Evolutionary conservation across 2,329 filamentous ascomycete genomes (phyloP).

Genomic region (Neofusicoccum cordaticola): DNA sequence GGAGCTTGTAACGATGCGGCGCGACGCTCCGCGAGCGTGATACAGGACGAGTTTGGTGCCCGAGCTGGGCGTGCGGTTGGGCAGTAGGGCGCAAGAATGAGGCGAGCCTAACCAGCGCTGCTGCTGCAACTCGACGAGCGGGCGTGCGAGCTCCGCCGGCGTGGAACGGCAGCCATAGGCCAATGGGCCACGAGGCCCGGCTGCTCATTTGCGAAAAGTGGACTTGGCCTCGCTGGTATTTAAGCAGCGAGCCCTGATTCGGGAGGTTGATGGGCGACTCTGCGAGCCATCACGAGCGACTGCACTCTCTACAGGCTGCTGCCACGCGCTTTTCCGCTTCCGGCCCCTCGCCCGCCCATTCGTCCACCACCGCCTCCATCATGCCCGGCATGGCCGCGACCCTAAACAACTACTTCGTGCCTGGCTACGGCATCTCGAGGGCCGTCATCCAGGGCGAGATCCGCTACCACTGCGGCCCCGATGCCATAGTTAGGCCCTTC

Average conservation of each 20-base stretch:
- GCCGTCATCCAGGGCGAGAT: conserved; percentile 45
- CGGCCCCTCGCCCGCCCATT: not conserved
- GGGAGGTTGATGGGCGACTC: conserved; percentile 5
- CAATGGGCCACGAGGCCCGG: not conserved
- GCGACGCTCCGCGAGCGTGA: not conserved
- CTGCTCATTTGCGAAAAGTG: conserved; percentile 13
- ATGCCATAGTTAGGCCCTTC: conserved; percentile 42
- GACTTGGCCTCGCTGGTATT: conserved; percentile 15
- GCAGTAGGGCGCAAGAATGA: conserved; percentile 13
- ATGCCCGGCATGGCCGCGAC: conserved; percentile 21
- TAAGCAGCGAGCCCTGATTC: conserved; percentile 16
- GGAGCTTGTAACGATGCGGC: conserved; percentile 2
- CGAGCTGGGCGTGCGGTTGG: conserved; percentile 13
- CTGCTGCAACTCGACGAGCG: not conserved
- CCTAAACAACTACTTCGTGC: conserved; percentile 42
- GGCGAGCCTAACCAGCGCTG: conserved; percentile 9
- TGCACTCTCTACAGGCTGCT: conserved; percentile 16
- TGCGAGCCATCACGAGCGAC: conserved; percentile 14
- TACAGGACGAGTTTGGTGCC: not conserved
- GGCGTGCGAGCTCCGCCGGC: not conserved
- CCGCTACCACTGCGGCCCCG: conserved; percentile 42
- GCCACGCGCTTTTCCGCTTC: not conserved
- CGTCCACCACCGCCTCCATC: not conserved
- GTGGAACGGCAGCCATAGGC: conserved; percentile 3
- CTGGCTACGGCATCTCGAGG: conserved; percentile 42